Evolutionary conservation across 208 protist genomes (phyloP).

Genomic region (Trypanosoma avium): DNA sequence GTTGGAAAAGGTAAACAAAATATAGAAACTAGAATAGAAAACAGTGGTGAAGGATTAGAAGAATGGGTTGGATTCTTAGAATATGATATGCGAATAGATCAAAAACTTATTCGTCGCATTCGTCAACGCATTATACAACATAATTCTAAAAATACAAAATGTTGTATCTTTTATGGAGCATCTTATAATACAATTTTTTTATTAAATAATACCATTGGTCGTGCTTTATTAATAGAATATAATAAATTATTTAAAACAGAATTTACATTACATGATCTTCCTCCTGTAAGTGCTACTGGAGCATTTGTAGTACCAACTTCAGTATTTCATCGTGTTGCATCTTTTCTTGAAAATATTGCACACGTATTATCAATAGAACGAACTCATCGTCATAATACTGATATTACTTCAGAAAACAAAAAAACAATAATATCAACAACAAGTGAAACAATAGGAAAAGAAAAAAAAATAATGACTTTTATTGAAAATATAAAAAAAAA

Average conservation of each 20-base stretch:
- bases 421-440: too few species aligned
- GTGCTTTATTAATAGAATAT: slow-evolving; percentile 15
- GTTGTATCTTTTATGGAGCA: slow-evolving; percentile 28
- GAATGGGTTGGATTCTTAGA: slow-evolving; percentile 23
- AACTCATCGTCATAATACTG: not conserved
- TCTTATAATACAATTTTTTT: slow-evolving; percentile 21
- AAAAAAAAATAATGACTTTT: not conserved
- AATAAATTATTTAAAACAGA: slow-evolving; percentile 15
- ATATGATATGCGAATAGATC: slow-evolving; percentile 22
- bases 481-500: not conserved
- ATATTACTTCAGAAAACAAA: too few species aligned
- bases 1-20: not conserved
- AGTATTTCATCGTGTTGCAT: slow-evolving; percentile 14
- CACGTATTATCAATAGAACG: not conserved
- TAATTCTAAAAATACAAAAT: not conserved
- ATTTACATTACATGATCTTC: slow-evolving; percentile 16
- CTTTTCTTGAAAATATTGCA: slow-evolving; percentile 15
- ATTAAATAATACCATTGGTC: slow-evolving; percentile 21
- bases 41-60: not conserved
- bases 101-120: slow-evolving; percentile 13
- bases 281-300: slow-evolving; percentile 4
- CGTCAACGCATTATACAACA: slow-evolving; percentile 11
- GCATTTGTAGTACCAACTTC: slow-evolving; percentile 15
- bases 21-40: not conserved
- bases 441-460: too few species aligned